Conservation (phyloP, 768 basidiomycete species). For the Leccinum barrowsii region DNA sequence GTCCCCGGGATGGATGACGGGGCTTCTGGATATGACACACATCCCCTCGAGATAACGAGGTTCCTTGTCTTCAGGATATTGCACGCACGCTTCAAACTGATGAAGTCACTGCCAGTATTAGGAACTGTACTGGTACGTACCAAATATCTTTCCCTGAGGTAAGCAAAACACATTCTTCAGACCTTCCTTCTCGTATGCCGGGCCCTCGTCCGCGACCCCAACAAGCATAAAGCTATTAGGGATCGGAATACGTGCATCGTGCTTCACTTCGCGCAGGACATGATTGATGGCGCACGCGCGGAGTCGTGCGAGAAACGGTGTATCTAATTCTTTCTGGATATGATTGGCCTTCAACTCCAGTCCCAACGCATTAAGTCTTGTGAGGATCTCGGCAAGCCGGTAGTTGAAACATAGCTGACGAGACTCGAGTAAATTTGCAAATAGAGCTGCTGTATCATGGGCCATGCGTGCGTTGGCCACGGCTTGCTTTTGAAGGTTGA, state of each 20-base stretch:
- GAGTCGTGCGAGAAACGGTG: slow-evolving; percentile 53
- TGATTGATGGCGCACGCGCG: slow-evolving; percentile 61
- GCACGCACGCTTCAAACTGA: slow-evolving; percentile 50
- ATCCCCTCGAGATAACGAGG: slow-evolving; percentile 58
- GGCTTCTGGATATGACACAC: slow-evolving; percentile 66
- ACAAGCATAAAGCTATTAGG: slow-evolving; percentile 67
- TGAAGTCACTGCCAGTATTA: neutral
- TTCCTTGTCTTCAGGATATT: slow-evolving; percentile 43
- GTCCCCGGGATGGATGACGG: slow-evolving; percentile 74
- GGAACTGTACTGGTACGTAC: slow-evolving; percentile 36
- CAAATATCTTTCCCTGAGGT: slow-evolving; percentile 60
- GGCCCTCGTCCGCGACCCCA: slow-evolving; percentile 82
- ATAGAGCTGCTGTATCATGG: slow-evolving; percentile 50
- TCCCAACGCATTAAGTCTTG: slow-evolving; percentile 43
- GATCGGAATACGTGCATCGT: slow-evolving; percentile 69
- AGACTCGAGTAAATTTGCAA: slow-evolving; percentile 44
- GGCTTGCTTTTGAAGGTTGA: slow-evolving; percentile 57
- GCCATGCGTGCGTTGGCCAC: slow-evolving; percentile 58
- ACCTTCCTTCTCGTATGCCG: slow-evolving; percentile 52
- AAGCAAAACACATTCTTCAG: slow-evolving; percentile 52
- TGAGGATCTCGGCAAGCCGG: slow-evolving; percentile 49
- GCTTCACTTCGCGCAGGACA: slow-evolving; percentile 71
- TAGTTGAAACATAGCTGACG: slow-evolving; percentile 48
- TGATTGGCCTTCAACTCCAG: slow-evolving; percentile 44
- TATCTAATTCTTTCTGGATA: slow-evolving; percentile 40